These are phyloP conservation scores for Beauveria australis DNA, from an alignment of 2,329 filamentous ascomycete genomes.

Conservation along the genomic window DNA sequence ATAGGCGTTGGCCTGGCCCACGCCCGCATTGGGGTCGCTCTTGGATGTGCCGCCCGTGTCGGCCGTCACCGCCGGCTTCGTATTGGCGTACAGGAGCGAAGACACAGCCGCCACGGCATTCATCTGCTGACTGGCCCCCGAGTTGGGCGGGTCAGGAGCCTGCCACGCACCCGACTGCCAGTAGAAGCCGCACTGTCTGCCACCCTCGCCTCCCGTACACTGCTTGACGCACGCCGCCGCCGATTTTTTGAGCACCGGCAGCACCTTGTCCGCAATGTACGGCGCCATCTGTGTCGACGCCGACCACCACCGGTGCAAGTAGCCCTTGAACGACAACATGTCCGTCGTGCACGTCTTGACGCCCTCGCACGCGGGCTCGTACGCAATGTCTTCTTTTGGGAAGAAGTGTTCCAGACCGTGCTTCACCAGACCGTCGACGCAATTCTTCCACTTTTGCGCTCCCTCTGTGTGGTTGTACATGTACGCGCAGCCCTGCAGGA, in stretches of 20 bases:
- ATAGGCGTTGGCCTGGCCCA: constrained; percentile 26
- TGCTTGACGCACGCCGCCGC: constrained; percentile 45
- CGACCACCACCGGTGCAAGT: constrained; percentile 49
- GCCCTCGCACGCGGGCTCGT: constrained; percentile 53
- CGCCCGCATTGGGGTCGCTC: constrained; percentile 36
- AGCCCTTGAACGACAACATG: constrained; percentile 56
- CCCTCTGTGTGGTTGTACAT: constrained; percentile 51
- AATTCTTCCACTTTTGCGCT: constrained; percentile 39
- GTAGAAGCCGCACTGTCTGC: constrained; percentile 44
- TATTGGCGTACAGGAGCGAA: constrained; percentile 37
- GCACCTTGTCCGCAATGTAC: constrained; percentile 40
- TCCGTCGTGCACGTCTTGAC: constrained; percentile 51
- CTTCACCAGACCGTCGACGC: constrained; percentile 33
- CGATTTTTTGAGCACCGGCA: constrained; percentile 42
- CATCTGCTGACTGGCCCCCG: constrained; percentile 53
- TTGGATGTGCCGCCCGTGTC: constrained; percentile 43
- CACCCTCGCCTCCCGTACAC: constrained; percentile 42
- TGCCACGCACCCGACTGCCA: constrained; percentile 47
- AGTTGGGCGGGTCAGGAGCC: constrained; percentile 28
- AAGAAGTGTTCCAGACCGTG: constrained; percentile 41
- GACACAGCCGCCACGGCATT: constrained; percentile 48
- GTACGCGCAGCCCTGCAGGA: constrained; percentile 49
- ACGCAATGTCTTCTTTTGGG: constrained; percentile 43
- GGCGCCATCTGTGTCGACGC: constrained; percentile 46
- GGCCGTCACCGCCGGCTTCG: constrained; percentile 35